Base-by-base conservation (phyloP, 2,329 filamentous ascomycete genomes). In the Aspergillaceae sp. region DNA sequence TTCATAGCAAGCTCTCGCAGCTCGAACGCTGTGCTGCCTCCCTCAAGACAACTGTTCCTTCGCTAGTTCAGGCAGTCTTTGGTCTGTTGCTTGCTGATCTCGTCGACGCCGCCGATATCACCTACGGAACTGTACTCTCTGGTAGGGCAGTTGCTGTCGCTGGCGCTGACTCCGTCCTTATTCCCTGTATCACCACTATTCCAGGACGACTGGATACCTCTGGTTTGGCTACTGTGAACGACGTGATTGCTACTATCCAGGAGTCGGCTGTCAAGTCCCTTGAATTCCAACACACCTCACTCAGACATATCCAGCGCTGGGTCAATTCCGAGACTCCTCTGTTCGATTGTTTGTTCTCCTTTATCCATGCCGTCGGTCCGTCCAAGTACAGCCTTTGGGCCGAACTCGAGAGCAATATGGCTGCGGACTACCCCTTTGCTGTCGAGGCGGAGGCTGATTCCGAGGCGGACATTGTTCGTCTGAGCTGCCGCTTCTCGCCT, bases 181-280 rank as follows among this genome's bases (percentile, higher is more conserved):
- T 62, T 10, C 65, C 66, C 7, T 66, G 64, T 41, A 64, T 68
- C 35, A 64, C 61, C 2, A 69, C 65, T 4, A 58, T 69, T 19
- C 65, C 66, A 2, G 58, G 57, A 28, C 60, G 64, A n/a, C 54
- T 68, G 7, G 52, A 58, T 40, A 53, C 59, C 7, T 44, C 42
- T 2, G 45, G 48, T 4, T 36, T 59, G 8, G n/a, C 34, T 2
- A 60, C 54, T 0, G 49, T 62, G 11, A 47, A 45, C 6, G 57
- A 63, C 1, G 50, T 60, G 1, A 47, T 64, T 19, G 43, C 43
- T 7, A 30, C 44, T 3, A 50, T 61, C 19, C 60, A 61, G 30
- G 54, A 55, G 33, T 50, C 50, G 28, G 55, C 51, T 7, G 54
- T 54, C n/a, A 50, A 53, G 26, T 61, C 62, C 1, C 52, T 67